Conservation (phyloP, 2,329 filamentous ascomycete genomes). For the Sclerotinia subarctica region DNA sequence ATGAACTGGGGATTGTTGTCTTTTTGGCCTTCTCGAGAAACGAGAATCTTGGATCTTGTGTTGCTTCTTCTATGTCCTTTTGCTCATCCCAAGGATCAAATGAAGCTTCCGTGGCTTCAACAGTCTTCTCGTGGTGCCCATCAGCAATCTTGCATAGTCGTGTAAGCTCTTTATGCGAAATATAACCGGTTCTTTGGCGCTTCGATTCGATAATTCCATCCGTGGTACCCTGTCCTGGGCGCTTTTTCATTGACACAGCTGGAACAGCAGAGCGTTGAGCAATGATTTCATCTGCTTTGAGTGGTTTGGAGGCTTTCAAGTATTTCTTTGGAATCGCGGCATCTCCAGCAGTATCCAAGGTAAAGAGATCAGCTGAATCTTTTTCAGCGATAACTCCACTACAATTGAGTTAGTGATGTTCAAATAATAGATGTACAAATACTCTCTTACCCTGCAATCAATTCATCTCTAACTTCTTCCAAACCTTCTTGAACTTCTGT, state of each 20-base stretch:
- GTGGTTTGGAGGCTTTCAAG: slow-evolving; percentile 67
- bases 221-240: slow-evolving; percentile 63
- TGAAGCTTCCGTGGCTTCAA: slow-evolving; percentile 55
- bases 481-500: slow-evolving; percentile 81
- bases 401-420: slow-evolving; percentile 25
- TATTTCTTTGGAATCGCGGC: slow-evolving; percentile 61
- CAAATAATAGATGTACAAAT: background rate
- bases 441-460: slow-evolving; percentile 72
- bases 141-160: slow-evolving; percentile 77
- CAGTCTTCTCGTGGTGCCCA: slow-evolving; percentile 50
- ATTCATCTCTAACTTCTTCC: slow-evolving; percentile 79
- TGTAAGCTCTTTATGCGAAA: slow-evolving; percentile 79
- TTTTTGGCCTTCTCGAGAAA: slow-evolving; percentile 66
- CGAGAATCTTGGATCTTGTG: slow-evolving; percentile 53
- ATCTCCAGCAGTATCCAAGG: slow-evolving; percentile 73
- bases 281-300: slow-evolving; percentile 92
- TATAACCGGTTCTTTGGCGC: slow-evolving; percentile 71
- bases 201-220: slow-evolving; percentile 73
- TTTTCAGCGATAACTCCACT: slow-evolving; percentile 87
- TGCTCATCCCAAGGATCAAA: slow-evolving; percentile 78
- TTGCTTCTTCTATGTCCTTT: slow-evolving; percentile 43
- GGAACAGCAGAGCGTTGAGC: slow-evolving; percentile 78
- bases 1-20: slow-evolving; percentile 69
- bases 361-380: slow-evolving; percentile 78
- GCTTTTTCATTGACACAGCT: slow-evolving; percentile 75